phyloP scores from a whole-genome alignment of 2,329 filamentous ascomycete genomes.

The Epicoccum sorghinum region DNA sequence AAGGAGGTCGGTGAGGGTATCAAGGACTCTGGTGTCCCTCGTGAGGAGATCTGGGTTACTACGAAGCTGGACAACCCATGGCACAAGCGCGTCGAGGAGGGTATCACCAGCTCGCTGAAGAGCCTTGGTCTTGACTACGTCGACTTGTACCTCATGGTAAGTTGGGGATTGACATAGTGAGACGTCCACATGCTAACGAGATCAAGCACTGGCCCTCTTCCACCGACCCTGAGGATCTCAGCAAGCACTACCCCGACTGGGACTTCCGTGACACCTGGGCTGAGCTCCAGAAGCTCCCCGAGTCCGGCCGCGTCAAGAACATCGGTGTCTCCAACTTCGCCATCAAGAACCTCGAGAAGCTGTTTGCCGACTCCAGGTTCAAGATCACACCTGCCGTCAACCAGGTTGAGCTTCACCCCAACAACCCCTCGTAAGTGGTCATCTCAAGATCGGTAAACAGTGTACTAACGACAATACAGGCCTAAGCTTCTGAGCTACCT shows the following conservation, averaged over 20 bases:
- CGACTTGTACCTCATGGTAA: constrained; percentile 69
- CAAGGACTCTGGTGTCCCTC: constrained; percentile 67
- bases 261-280: constrained; percentile 80
- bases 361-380: constrained; percentile 67
- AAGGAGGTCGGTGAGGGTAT: constrained; percentile 74
- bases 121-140: constrained; percentile 70
- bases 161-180: background rate
- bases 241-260: constrained; percentile 77
- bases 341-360: constrained; percentile 78
- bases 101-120: constrained; percentile 66
- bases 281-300: constrained; percentile 72
- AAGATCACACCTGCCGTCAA: constrained; percentile 74
- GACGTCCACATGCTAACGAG: constrained; percentile 2
- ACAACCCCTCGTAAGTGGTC: constrained; percentile 67
- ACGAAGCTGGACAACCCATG: constrained; percentile 84
- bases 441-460: no score
- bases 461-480: constrained; percentile 24
- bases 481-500: constrained; percentile 77
- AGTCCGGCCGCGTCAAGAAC: constrained; percentile 74
- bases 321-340: constrained; percentile 89
- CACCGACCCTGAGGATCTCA: constrained; percentile 65
- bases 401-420: constrained; percentile 82
- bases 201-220: constrained; percentile 65
- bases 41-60: constrained; percentile 74
- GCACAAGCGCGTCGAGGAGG: constrained; percentile 66